Base-by-base conservation (phyloP, 106 monocot species). In the Acorus calamus region DNA sequence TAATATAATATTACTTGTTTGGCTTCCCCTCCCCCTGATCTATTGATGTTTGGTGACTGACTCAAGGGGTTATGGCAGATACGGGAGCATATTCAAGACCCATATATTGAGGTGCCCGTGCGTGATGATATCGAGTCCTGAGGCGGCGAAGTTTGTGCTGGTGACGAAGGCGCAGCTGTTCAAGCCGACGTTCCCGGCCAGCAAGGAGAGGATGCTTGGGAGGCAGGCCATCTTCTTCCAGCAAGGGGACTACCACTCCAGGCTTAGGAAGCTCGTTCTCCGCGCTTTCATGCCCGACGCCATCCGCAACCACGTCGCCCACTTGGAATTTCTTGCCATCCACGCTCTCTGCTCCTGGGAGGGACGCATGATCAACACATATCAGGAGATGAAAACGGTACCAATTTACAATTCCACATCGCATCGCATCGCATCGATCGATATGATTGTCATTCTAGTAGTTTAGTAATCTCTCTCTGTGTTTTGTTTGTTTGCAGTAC, bases 141-240 rank as follows among this genome's bases (percentile, higher is more conserved):
- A 85, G 60, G 93, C 89, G 2, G 89, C 93, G 46, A 79, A 73
- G 71, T 89, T 93, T 62, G 93, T 93, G 59, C 76, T 93, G 45
- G 77, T 79, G 8, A 89, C 83, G 10, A 73, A 64, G 49, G 83
- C 93, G 2, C 73, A 83, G 65, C 83, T 93, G 14, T 93, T 93
- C 83, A 93, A 93, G 75, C 89, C 93, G 3, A 93, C 93, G 10
- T 93, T 79, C 70, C 93, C 93, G 6, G 79, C 83, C 4, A 93
- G 93, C 83, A 93, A 93, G 67, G 93, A 93, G 86, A 62, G 85
- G 47, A 86, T 89, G 83, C 59, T 93, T 8, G 93, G 93, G 1
- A 68, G 66, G 0, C 89, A 89, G 83, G 89, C 93, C 42, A 89
- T 93, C 80, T 93, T 93, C 76, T 93, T 93, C 70, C 93, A 93